Base-by-base conservation (phyloP, 805 yeast species). In the Torulaspora gathmanii region DNA sequence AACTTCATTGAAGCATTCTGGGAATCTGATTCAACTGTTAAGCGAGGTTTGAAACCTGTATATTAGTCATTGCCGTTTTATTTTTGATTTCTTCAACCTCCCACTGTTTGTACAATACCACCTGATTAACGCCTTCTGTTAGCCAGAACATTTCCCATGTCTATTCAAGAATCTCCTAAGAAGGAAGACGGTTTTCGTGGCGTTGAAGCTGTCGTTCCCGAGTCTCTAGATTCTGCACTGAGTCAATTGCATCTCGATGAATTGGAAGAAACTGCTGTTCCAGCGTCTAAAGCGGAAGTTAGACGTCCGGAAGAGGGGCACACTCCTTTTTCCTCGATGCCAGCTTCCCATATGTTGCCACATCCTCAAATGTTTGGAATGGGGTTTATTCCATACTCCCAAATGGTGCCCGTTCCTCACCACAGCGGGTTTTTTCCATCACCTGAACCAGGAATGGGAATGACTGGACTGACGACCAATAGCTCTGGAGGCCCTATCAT, bases 371-470 rank as follows among this genome's bases (percentile, higher is more conserved):
- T 58, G 56, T 55, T 61, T 56, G 55, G 55, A 19, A 60, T 61
- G 64, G 61, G 61, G 22, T 63, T 60, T 42, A 53, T 60, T 33
- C 64, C 64, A 20, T 63, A 58, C 34, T 55, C 62, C 6, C 66
- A 60, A 43, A 58, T 63, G 66, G 58, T 63, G 57, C 65, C 53
- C 29, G 50, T 63, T 38, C 61, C 57, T 15, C 67, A 58, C 27
- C 59, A 57, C 35, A 56, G 49, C 1, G 57, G 57, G 2, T 60
- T 55, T 31, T 59, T 50, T 43, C 61, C 60, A 16, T 50, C 55
- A n/a, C 56, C 58, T 8, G 58, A 55, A 11, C 31, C 49, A 13
- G 38, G 43, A 10, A 29, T 42, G 22, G 43, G 23, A 16, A 36
- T 40, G 45, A 31, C 29, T 3, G 40, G 23, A 13, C 20, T 40